phyloP scores from a whole-genome alignment of 352 stramenopile genomes.

The Globisporangium middletonii region DNA sequence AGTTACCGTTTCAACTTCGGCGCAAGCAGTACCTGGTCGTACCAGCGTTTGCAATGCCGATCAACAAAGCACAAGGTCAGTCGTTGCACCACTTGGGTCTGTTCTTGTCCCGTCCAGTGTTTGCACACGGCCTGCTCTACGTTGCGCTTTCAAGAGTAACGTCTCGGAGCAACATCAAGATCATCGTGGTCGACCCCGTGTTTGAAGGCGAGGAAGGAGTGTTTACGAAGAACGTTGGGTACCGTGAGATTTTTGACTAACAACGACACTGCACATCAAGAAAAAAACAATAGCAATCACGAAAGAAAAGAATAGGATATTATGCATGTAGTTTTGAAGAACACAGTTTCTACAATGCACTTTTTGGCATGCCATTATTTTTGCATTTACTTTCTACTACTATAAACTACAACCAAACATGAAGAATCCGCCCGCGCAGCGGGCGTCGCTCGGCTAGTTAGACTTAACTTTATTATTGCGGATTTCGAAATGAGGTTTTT shows the following conservation, averaged over 20 bases:
- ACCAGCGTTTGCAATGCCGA: conserved; percentile 4
- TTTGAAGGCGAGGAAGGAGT: conserved; percentile 5
- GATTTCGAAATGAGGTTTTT: too few relatives aligned
- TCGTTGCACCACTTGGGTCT: conserved; percentile 12
- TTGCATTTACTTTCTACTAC: too few relatives aligned
- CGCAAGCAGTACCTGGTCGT: conserved; percentile 13
- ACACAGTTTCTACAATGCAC: too few relatives aligned
- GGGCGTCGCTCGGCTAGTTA: too few relatives aligned
- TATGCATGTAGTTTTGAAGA: too few relatives aligned
- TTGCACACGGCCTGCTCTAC: conserved; percentile 19
- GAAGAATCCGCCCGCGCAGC: too few relatives aligned
- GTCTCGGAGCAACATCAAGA: conserved; percentile 10
- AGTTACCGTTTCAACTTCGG: conserved; percentile 8
- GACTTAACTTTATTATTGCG: too few relatives aligned
- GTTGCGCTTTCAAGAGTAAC: conserved; percentile 16
- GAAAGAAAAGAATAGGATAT: too few relatives aligned
- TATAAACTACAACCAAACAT: too few relatives aligned
- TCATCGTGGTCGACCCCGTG: conserved; percentile 1
- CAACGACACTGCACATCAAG: too few relatives aligned
- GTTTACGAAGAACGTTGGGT: conserved; percentile 19
- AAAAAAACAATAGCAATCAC: too few relatives aligned
- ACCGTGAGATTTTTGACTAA: conserved; percentile 7
- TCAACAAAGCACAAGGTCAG: conserved; percentile 13
- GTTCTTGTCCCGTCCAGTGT: conserved; percentile 11
- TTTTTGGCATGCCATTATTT: too few relatives aligned